Conservation (phyloP, 441 rosid species). For the Pelargonium fulgidum region DNA sequence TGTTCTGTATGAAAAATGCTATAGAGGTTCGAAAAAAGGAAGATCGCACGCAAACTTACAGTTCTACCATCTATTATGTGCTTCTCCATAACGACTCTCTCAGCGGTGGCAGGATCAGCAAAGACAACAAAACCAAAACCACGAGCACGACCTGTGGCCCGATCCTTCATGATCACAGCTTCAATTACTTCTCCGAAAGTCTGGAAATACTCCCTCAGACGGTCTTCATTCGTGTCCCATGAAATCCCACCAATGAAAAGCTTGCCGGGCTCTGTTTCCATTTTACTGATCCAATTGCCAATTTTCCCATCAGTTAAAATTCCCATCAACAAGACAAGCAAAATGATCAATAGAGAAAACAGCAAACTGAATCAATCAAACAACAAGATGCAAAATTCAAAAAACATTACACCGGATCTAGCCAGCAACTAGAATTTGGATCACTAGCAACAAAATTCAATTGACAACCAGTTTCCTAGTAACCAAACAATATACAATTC, state of each 20-base stretch:
- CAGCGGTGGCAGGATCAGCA: conserved; percentile 50
- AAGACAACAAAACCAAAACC: conserved; percentile 69
- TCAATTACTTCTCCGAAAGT: conserved; percentile 59
- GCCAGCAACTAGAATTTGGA: conserved; percentile 11
- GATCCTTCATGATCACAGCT: conserved; percentile 72
- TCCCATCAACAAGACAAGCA: conserved; percentile 16
- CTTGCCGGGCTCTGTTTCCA: conserved; percentile 62
- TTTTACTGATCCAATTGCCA: conserved; percentile 24
- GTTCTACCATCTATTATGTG: conserved; percentile 63
- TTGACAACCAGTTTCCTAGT: conserved; percentile 7
- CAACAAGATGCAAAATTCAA: background rate
- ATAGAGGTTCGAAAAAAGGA: background rate
- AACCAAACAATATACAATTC: conserved; percentile 16
- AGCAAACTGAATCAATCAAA: conserved; percentile 5
- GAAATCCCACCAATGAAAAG: conserved; percentile 75
- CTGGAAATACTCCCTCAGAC: conserved; percentile 60
- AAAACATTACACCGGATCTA: conserved; percentile 25
- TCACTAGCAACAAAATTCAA: conserved; percentile 3
- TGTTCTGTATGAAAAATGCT: conserved; percentile 5
- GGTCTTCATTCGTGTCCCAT: conserved; percentile 75
- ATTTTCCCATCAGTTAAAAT: conserved; percentile 15
- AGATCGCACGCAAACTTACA: conserved; percentile 33
- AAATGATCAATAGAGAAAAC: background rate
- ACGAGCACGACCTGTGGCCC: conserved; percentile 75
- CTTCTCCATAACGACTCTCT: conserved; percentile 51